Conservation (phyloP, 306 rosid genomes). For the Elaeagnus macrophylla region DNA sequence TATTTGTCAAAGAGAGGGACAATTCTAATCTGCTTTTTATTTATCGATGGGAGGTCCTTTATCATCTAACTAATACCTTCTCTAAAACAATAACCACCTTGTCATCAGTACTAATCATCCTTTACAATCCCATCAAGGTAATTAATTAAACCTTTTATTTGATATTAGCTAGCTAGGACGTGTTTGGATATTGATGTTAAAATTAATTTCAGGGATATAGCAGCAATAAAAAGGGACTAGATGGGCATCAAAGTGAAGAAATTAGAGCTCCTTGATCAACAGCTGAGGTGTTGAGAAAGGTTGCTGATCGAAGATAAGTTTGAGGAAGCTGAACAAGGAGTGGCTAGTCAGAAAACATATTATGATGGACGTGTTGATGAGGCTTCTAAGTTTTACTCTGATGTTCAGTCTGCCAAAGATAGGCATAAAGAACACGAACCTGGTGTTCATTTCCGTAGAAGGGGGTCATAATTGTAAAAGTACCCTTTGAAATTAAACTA, state of each 20-base stretch:
- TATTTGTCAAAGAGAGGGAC: too few relatives aligned
- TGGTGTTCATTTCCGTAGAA: too few relatives aligned
- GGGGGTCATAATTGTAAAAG: too few relatives aligned
- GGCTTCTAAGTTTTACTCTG: slow-evolving; percentile 9
- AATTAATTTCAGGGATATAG: not conserved
- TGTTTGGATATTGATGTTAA: too few relatives aligned
- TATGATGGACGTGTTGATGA: slow-evolving; percentile 10
- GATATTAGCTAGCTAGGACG: too few relatives aligned
- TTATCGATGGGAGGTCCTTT: too few relatives aligned
- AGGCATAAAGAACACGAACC: slow-evolving; percentile 5
- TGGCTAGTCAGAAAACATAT: slow-evolving; percentile 11
- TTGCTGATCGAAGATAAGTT: slow-evolving; percentile 33
- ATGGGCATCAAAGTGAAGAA: not conserved
- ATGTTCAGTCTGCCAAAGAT: slow-evolving; percentile 5
- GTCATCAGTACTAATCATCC: slow-evolving; percentile 2
- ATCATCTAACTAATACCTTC: not conserved
- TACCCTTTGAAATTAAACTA: too few relatives aligned
- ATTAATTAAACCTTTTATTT: not conserved
- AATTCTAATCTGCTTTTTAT: too few relatives aligned
- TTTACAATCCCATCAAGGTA: slow-evolving; percentile 13
- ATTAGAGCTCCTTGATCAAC: slow-evolving; percentile 22
- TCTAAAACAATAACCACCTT: not conserved
- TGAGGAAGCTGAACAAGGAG: slow-evolving; percentile 5
- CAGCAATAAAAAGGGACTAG: slow-evolving; percentile 2
- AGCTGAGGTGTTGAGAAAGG: slow-evolving; percentile 15